Percentiles rank a stretch among this genome's conserved stretches.
Evolutionary conservation across 75 land plant genomes (phyloP).

Genomic region (Selaginella tamariscina): DNA sequence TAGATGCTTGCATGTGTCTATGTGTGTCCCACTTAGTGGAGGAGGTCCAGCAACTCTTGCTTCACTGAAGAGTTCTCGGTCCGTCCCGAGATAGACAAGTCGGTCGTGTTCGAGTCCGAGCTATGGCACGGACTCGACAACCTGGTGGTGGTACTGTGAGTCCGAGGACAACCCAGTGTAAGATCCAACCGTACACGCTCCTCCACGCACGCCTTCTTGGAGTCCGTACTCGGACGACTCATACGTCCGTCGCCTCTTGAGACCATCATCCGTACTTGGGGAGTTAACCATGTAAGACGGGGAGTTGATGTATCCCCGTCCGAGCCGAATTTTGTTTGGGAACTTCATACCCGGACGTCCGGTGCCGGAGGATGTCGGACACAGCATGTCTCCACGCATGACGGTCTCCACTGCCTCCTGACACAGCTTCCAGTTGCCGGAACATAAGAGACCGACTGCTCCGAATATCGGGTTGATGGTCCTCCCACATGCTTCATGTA

Average conservation of each 20-base stretch:
- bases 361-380: not conserved
- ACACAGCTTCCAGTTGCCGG: constrained; percentile 19
- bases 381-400: constrained; percentile 11
- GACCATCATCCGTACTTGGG: not conserved
- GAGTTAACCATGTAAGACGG: not conserved
- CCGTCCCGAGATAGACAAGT: not conserved
- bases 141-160: not conserved
- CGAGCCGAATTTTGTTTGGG: not conserved
- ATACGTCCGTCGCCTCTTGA: not conserved
- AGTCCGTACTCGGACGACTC: too few species aligned
- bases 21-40: too few species aligned
- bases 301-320: not conserved
- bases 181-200: not conserved
- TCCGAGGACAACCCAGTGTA: not conserved
- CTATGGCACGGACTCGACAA: not conserved
- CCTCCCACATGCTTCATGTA: constrained; percentile 8
- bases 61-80: not conserved
- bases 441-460: constrained; percentile 14
- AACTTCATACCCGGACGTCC: not conserved
- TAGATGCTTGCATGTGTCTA: not conserved
- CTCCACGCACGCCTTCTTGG: too few species aligned
- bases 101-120: not conserved
- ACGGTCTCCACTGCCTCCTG: constrained; percentile 20
- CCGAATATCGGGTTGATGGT: constrained; percentile 12
- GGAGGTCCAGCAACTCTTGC: not conserved